These are phyloP conservation scores for Tremella yokohamensis DNA, from an alignment of 768 basidiomycete genomes.

Conservation along the genomic window DNA sequence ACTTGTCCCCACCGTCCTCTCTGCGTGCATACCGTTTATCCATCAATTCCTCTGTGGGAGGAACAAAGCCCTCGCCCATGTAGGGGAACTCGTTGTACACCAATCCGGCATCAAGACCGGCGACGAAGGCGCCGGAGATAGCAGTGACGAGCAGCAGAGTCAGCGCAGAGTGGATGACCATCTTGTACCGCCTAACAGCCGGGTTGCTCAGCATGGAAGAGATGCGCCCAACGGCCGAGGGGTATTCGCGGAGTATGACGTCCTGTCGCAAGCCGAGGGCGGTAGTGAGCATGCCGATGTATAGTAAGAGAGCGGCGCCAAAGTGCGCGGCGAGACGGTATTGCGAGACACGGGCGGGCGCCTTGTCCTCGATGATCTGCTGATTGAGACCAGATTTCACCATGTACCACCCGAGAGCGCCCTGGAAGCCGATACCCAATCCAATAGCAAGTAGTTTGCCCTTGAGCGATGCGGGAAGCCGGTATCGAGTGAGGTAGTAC, in stretches of 20 bases:
- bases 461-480: slow-evolving; percentile 64
- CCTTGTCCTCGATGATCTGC: slow-evolving; percentile 69
- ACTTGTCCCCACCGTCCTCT: slow-evolving; percentile 68
- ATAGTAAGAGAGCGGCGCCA: slow-evolving; percentile 84
- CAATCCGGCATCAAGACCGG: slow-evolving; percentile 92
- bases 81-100: slow-evolving; percentile 97
- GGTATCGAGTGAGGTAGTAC: slow-evolving; percentile 71
- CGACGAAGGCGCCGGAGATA: slow-evolving; percentile 94
- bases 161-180: slow-evolving; percentile 62
- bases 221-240: background rate
- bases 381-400: slow-evolving; percentile 92
- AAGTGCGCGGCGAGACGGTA: slow-evolving; percentile 94
- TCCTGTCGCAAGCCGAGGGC: slow-evolving; percentile 75
- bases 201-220: slow-evolving; percentile 46
- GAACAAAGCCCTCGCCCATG: slow-evolving; percentile 84
- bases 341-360: slow-evolving; percentile 91
- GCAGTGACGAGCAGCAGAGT: slow-evolving; percentile 86
- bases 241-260: slow-evolving; percentile 52
- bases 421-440: slow-evolving; percentile 81
- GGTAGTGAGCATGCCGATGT: slow-evolving; percentile 82
- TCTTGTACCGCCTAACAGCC: slow-evolving; percentile 60
- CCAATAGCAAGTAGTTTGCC: slow-evolving; percentile 69
- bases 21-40: slow-evolving; percentile 69
- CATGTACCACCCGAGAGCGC: slow-evolving; percentile 98
- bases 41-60: slow-evolving; percentile 78